phyloP scores from a whole-genome alignment of 1,284 basidiomycete species.

The Tilletia caries region DNA sequence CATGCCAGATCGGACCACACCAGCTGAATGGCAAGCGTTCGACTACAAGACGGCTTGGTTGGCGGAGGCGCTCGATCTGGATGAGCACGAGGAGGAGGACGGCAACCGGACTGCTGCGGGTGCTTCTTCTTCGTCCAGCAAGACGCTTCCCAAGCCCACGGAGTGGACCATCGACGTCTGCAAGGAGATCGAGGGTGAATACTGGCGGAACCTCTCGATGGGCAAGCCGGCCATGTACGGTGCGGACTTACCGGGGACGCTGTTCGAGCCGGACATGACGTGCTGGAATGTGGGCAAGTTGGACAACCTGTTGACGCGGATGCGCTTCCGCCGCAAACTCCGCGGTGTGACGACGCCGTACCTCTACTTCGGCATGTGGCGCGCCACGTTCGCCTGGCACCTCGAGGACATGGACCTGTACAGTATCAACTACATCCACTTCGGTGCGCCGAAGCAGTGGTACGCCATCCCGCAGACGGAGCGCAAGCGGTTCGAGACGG shows the following conservation, averaged over 20 bases:
- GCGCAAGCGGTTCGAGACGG: slow-evolving; percentile 57
- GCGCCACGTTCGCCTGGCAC: slow-evolving; percentile 95
- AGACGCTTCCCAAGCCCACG: slow-evolving; percentile 1
- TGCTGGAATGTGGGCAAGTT: slow-evolving; percentile 91
- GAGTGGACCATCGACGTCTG: slow-evolving; percentile 60
- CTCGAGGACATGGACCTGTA: slow-evolving; percentile 88
- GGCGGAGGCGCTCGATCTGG: slow-evolving; percentile 26
- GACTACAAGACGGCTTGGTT: slow-evolving; percentile 45
- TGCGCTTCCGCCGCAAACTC: slow-evolving; percentile 66
- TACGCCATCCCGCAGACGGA: slow-evolving; percentile 88
- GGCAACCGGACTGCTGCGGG: background rate
- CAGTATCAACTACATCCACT: slow-evolving; percentile 98
- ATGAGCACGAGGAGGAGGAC: background rate
- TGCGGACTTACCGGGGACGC: slow-evolving; percentile 83
- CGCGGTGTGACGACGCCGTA: slow-evolving; percentile 97
- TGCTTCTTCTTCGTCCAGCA: background rate
- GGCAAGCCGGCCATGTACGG: slow-evolving; percentile 93
- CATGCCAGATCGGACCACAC: slow-evolving; percentile 35
- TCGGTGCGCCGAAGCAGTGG: slow-evolving; percentile 94
- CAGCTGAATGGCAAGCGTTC: slow-evolving; percentile 44
- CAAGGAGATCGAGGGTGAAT: slow-evolving; percentile 78
- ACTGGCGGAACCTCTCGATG: slow-evolving; percentile 85
- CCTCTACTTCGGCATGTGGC: slow-evolving; percentile 99
- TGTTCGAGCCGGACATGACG: slow-evolving; percentile 76
- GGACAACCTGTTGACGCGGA: slow-evolving; percentile 77